These are phyloP conservation scores for Cerrena zonata DNA, from an alignment of 1,284 basidiomycete species.

Conservation along the genomic window DNA sequence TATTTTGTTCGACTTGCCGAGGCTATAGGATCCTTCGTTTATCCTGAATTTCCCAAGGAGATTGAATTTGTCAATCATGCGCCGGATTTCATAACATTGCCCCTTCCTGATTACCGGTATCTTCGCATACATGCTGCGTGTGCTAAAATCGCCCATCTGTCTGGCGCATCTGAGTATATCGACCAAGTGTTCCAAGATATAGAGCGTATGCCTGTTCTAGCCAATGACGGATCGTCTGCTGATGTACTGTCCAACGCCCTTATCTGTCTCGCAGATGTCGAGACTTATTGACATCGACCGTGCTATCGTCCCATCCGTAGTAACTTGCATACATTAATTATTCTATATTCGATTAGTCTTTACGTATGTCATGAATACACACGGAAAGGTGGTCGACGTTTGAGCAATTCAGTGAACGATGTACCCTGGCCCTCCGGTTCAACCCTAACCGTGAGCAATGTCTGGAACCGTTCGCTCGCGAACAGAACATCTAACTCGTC, in stretches of 20 bases:
- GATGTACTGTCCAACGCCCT: neutral
- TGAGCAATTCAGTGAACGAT: too few relatives aligned
- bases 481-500: too few relatives aligned
- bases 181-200: neutral
- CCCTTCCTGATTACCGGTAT: neutral
- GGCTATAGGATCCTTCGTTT: neutral
- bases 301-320: too few relatives aligned
- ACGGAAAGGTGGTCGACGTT: too few relatives aligned
- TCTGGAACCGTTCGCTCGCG: too few relatives aligned
- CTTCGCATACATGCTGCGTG: conserved; percentile 4
- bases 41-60: neutral
- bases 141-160: conserved; percentile 2
- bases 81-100: neutral
- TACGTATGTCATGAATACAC: neutral
- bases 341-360: too few relatives aligned
- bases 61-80: too few relatives aligned
- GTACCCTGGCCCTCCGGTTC: too few relatives aligned
- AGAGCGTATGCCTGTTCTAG: neutral
- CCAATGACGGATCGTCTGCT: neutral
- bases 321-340: too few relatives aligned
- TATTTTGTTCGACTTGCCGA: neutral
- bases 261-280: neutral
- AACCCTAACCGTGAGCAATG: too few relatives aligned
- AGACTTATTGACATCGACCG: too few relatives aligned
- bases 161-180: conserved; percentile 3